Base-by-base conservation (phyloP, 805 yeast genomes). In the Saccharomycopsis fermentans region DNA sequence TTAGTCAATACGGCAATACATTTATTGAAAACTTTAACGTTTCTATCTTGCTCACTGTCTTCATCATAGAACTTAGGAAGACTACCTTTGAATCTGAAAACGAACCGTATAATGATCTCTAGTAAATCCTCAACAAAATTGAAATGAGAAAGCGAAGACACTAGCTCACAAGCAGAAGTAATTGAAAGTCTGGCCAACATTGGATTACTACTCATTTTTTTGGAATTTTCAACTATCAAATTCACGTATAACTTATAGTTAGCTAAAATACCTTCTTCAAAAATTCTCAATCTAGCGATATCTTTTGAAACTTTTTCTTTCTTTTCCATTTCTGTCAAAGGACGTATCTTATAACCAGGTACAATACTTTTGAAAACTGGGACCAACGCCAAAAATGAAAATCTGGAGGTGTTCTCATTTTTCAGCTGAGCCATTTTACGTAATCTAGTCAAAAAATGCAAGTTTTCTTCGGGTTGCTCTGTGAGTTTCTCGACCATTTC, bases 401-500 rank as follows among this genome's bases (percentile, higher is more conserved):
- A 75, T 70, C 87, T 86, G 39, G 83, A 74, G 1, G 87, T 83
- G 66, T 79, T 85, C 58, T 80, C 74, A 64, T 86, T 83, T 64
- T 78, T 79, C 1, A 94, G 84, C 59, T 74, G 78, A 0, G 88
- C 77, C 90, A 87, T 86, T 64, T 78, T 81, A 56, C 87, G 74
- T 55, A 87, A 75, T 67, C 91, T 81, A 1, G 86, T 77, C 12
- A 91, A 73, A 32, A 82, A 74, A 14, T 79, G 68, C 6, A 86
- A 76, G 66, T 91, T 81, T 66, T 89, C 96, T 69, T 94, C 98
- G 6, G 98, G 97, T 59, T 89, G 88, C 68, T 90, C 96, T 65
- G 82, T 82, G 37, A 92, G 72, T 48, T 79, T 79, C 43, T 88
- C 87, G 0, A 96, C 97, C 54, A 85, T 70, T 19, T 80, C 82